A percentile compares a stretch with the other conserved stretches of the same genome.
Conservation (phyloP, 164 flowering plant species). For the Vitis amurensis region DNA sequence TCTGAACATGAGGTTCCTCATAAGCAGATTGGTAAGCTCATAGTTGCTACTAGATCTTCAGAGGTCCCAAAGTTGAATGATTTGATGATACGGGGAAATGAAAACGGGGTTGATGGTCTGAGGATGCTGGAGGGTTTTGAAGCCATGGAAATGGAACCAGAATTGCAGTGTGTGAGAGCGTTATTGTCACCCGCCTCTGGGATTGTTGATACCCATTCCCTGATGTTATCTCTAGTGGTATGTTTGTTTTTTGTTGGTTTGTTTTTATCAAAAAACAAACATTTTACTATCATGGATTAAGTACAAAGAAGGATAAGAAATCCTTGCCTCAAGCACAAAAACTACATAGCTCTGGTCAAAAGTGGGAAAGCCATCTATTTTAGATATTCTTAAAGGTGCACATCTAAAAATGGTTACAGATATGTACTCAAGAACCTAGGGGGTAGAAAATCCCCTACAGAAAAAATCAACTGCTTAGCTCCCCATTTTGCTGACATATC, state of each 20-base stretch:
- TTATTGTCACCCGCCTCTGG: constrained; percentile 74
- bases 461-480: too few relatives aligned
- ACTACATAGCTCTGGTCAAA: too few relatives aligned
- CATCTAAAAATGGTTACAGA: too few relatives aligned
- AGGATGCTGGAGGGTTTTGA: constrained; percentile 73
- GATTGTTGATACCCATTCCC: constrained; percentile 75
- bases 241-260: constrained; percentile 1
- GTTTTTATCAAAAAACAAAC: neutral
- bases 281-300: too few relatives aligned
- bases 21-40: constrained; percentile 79
- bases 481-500: too few relatives aligned
- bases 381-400: too few relatives aligned
- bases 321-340: too few relatives aligned
- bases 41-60: constrained; percentile 68
- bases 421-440: too few relatives aligned
- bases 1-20: constrained; percentile 62
- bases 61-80: constrained; percentile 60
- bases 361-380: too few relatives aligned
- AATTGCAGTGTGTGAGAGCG: constrained; percentile 73
- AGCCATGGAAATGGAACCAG: constrained; percentile 76
- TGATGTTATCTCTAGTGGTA: constrained; percentile 89
- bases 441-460: too few relatives aligned
- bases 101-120: constrained; percentile 77
- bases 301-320: too few relatives aligned
- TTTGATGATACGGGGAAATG: constrained; percentile 48